These are phyloP conservation scores for Fusarium sp. DNA, from an alignment of 2,329 filamentous ascomycete genomes.

Conservation along the genomic window DNA sequence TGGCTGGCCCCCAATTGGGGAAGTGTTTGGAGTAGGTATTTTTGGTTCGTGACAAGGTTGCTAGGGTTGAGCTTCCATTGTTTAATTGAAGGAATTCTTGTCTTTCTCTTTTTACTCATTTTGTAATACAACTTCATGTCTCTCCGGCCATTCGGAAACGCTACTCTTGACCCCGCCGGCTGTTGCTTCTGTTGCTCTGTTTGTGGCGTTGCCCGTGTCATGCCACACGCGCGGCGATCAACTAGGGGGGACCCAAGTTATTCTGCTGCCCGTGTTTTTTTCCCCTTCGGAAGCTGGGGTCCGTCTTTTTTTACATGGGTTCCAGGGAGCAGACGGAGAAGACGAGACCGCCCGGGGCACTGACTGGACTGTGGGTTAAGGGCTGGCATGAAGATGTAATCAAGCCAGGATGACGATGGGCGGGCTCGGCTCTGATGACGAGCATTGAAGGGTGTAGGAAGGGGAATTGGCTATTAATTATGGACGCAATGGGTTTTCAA, in stretches of 20 bases:
- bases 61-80: background rate
- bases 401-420: conserved; percentile 22
- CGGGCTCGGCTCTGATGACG: background rate
- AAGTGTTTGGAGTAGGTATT: background rate
- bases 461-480: conserved; percentile 6
- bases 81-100: background rate
- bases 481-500: background rate
- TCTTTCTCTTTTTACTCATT: background rate
- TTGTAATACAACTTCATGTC: background rate
- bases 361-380: conserved; percentile 19
- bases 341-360: conserved; percentile 16
- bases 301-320: background rate
- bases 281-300: background rate
- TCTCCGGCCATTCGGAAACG: background rate
- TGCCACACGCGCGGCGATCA: conserved; percentile 2
- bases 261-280: background rate
- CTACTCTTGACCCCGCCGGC: conserved; percentile 3
- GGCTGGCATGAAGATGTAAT: conserved; percentile 37
- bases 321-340: background rate
- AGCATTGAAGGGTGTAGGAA: conserved; percentile 13
- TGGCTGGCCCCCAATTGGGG: background rate
- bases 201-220: conserved; percentile 3
- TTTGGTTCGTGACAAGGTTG: background rate
- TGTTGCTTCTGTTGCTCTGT: background rate
- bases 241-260: background rate